Evolutionary conservation across 176 grass and related monocot species (phyloP).

Genomic region (Leersia perrieri): DNA sequence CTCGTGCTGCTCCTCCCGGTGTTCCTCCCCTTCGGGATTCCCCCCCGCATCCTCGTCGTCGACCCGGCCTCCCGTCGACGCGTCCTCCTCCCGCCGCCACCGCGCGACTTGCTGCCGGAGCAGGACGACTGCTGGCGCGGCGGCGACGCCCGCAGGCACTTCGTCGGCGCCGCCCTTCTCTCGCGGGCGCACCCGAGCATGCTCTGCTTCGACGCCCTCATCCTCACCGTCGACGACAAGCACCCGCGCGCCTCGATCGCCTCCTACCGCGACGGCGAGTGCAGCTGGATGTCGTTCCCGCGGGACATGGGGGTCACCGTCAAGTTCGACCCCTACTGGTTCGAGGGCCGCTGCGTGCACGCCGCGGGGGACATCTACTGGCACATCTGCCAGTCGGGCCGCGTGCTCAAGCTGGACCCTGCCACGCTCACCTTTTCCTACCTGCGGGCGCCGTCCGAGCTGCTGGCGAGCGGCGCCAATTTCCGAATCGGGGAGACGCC

Average conservation of each 20-base stretch:
- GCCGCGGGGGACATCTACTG: conserved; percentile 3
- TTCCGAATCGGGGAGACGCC: neutral
- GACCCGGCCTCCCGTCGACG: neutral
- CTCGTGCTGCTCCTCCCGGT: conserved; percentile 6
- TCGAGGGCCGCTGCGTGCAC: neutral
- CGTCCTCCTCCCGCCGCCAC: conserved; percentile 20
- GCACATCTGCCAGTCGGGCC: neutral
- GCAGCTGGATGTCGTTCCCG: neutral
- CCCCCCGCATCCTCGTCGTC: neutral
- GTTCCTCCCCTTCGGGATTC: neutral
- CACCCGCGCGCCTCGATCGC: neutral
- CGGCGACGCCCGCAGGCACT: neutral
- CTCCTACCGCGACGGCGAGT: neutral
- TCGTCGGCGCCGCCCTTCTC: conserved; percentile 14
- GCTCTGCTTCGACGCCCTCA: neutral
- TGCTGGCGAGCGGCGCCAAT: neutral
- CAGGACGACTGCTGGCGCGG: neutral
- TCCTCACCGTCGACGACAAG: neutral
- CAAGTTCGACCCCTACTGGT: neutral
- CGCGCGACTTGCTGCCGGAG: neutral
- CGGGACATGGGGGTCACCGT: neutral
- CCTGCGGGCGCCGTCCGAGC: neutral
- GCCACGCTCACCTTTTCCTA: neutral
- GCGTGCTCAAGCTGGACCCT: neutral
- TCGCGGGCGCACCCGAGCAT: neutral